Evolutionary conservation across 2,329 filamentous ascomycete genomes (phyloP), one percentile per base, ranked within the genome.

Genomic region (Nannizziopsis barbatae): DNA sequence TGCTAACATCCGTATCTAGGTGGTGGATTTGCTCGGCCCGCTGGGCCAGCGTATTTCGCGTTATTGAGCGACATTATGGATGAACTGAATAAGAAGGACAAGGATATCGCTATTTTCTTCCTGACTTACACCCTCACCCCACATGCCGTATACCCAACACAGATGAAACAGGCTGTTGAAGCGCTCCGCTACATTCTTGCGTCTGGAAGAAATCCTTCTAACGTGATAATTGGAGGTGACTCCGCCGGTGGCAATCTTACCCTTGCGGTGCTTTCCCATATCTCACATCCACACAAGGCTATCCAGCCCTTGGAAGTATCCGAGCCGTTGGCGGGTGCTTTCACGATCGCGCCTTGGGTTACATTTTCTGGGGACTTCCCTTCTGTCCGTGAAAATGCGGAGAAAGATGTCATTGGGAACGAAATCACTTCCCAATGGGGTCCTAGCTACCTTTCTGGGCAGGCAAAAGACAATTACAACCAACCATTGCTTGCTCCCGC

Each of bases 311-410:
- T 80, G 15, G 47, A 58, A 0, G 58, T 77, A 5, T 56, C 61
- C 0, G 58, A 58, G 2, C 70, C 68, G 7, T 62, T 81, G 12
- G 69, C 69, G 1, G 76, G 70, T 2, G 68, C 71, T 0, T 57
- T 80, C 6, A 65, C 80, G 5, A 71, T 82, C 48, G 74, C 71
- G 0, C 79, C 79, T 0, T 83, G 79, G 79, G 66, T 71, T 1
- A 69, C 69, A 1, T 73, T 81, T 52, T 64, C 67, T n/a, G 66
- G 64, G 0, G 60, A 69, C 14, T 69, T 69, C 20, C 59, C 64
- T 0, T 68, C 67, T 1, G 70, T 68, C 40, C 56, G 58, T 5
- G 59, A 62, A 7, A 78, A 80, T 49, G 64, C 65, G 2, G 64
- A 69, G 18, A 75, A 71, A 37, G 77, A 81, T 56, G 62, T 74